Conservation (phyloP, 768 basidiomycete genomes). For the Trichaptum fuscoviolaceum region DNA sequence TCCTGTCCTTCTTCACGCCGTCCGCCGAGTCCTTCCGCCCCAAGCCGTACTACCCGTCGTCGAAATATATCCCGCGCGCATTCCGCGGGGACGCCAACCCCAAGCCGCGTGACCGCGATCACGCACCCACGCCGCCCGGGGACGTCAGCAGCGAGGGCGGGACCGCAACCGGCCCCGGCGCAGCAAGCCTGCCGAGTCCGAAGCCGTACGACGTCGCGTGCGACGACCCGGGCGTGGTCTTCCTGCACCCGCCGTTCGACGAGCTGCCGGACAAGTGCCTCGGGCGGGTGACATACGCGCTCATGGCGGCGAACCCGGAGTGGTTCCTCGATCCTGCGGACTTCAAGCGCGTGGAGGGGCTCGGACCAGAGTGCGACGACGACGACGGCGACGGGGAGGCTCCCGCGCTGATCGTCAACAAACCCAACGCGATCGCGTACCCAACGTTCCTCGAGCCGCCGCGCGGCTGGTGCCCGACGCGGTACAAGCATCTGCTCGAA, state of each 20-base stretch:
- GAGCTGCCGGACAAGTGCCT: slow-evolving; percentile 59
- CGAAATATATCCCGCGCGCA: slow-evolving; percentile 12
- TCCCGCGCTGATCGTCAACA: slow-evolving; percentile 31
- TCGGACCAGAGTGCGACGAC: no score
- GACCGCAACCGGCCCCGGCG: no score
- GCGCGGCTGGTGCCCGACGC: slow-evolving; percentile 78
- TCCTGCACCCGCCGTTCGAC: slow-evolving; percentile 72
- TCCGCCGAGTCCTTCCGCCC: slow-evolving; percentile 63
- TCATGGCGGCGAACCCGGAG: slow-evolving; percentile 70
- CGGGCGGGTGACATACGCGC: slow-evolving; percentile 64
- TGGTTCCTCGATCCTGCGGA: slow-evolving; percentile 76
- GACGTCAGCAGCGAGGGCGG: no score
- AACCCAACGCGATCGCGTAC: slow-evolving; percentile 57
- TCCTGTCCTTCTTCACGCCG: slow-evolving; percentile 54
- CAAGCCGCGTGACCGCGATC: no score
- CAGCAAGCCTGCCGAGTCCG: no score
- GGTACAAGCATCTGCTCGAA: slow-evolving; percentile 61
- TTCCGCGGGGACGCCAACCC: no score
- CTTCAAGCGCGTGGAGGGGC: slow-evolving; percentile 30
- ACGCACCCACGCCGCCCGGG: no score
- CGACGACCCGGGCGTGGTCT: slow-evolving; percentile 58
- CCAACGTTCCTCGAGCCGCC: slow-evolving; percentile 77
- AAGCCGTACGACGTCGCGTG: slow-evolving; percentile 48
- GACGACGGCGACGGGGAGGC: neutral
- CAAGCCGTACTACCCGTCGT: slow-evolving; percentile 41